Percentiles rank a stretch among this genome's conserved stretches.
phyloP scores from a whole-genome alignment of 2,329 filamentous ascomycete species.

The Proliferodiscus dingleyae region DNA sequence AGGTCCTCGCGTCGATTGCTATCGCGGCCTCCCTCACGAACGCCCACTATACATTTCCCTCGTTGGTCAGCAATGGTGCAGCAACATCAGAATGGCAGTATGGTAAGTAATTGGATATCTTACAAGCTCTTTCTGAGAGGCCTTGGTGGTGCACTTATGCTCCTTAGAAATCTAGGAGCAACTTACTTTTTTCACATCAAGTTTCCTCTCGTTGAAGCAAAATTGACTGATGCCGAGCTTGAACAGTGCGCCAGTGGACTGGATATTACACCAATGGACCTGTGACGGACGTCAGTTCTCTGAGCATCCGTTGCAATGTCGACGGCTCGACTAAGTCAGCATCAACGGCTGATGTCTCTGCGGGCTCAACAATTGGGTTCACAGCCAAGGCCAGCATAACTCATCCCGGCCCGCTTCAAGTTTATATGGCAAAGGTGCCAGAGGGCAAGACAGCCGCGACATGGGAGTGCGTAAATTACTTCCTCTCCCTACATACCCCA shows the following conservation, averaged over 20 bases:
- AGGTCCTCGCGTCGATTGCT: neutral
- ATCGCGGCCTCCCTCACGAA: neutral
- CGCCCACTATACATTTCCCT: neutral
- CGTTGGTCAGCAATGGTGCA: neutral
- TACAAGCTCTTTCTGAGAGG: neutral
- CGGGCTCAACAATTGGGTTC: constrained; percentile 13
- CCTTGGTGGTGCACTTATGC: neutral
- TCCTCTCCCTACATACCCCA: no score
- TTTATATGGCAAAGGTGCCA: constrained; percentile 13
- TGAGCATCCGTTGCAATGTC: constrained; percentile 35
- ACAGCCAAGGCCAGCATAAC: constrained; percentile 12
- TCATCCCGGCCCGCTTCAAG: constrained; percentile 16
- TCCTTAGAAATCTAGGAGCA: neutral
- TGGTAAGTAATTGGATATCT: neutral
- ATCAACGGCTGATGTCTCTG: constrained; percentile 11
- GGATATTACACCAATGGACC: constrained; percentile 13
- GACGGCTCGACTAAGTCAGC: constrained; percentile 24
- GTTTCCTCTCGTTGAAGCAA: neutral
- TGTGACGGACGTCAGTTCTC: constrained; percentile 29
- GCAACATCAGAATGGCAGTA: neutral
- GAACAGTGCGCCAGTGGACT: constrained; percentile 17
- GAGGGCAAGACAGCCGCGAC: constrained; percentile 3
- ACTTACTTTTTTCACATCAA: neutral
- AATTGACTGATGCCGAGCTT: neutral
- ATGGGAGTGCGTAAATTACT: constrained; percentile 9